These are phyloP conservation scores for Protea cynaroides DNA, from an alignment of 164 flowering plant species.

Conservation along the genomic window DNA sequence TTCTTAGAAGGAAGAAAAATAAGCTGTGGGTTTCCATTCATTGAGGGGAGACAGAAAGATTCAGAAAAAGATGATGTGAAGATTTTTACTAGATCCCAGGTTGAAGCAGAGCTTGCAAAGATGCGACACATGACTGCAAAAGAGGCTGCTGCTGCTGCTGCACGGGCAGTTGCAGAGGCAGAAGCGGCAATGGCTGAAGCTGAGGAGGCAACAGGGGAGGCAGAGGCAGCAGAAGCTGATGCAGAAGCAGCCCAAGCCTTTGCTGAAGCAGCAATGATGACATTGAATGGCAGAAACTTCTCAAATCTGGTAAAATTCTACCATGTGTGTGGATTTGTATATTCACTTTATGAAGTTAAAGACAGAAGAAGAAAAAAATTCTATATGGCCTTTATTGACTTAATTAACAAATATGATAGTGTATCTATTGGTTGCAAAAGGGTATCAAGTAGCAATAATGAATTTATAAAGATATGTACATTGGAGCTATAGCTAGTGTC, in stretches of 20 bases:
- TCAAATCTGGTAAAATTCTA: conserved; percentile 32
- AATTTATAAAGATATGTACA: no score
- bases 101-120: conserved; percentile 59
- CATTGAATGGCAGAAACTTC: conserved; percentile 37
- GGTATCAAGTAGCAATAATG: no score
- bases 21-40: conserved; percentile 20
- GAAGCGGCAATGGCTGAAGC: conserved; percentile 89
- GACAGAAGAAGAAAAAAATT: no score
- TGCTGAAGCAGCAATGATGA: conserved; percentile 80
- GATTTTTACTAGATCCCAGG: conserved; percentile 41
- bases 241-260: conserved; percentile 90
- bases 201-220: conserved; percentile 82
- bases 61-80: conserved; percentile 40
- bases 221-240: conserved; percentile 88
- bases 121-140: conserved; percentile 62
- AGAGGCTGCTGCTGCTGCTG: conserved; percentile 93
- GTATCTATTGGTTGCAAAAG: no score
- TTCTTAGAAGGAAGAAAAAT: conserved; percentile 37
- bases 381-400: no score
- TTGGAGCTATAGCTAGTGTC: no score
- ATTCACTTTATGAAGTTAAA: no score
- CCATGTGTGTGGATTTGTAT: no score
- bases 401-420: no score
- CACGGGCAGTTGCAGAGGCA: conserved; percentile 87
- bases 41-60: conserved; percentile 33